These are phyloP conservation scores for Articulospora tetracladia DNA, from an alignment of 495 filamentous ascomycete genomes.

Conservation along the genomic window DNA sequence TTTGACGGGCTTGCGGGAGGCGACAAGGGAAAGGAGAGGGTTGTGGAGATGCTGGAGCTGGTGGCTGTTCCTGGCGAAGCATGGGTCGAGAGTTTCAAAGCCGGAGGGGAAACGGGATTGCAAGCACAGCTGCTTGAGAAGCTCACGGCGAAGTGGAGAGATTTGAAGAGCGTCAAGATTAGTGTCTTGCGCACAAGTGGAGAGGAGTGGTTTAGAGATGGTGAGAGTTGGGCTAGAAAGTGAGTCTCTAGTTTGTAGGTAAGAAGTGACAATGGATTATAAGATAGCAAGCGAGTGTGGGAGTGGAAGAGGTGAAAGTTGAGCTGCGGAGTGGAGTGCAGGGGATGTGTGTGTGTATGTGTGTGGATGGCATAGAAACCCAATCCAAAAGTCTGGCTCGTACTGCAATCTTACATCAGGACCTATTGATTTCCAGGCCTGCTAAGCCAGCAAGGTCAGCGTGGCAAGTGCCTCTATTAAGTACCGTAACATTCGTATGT, in stretches of 20 bases:
- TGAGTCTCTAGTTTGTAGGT: neutral
- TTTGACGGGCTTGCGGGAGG: slow-evolving; percentile 1
- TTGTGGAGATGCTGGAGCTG: slow-evolving; percentile 15
- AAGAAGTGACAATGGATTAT: neutral
- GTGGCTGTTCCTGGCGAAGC: slow-evolving; percentile 16
- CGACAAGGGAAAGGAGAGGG: neutral
- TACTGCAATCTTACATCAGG: too few species aligned
- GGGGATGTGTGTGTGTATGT: too few species aligned
- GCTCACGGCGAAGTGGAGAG: slow-evolving; percentile 5
- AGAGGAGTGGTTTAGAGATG: slow-evolving; percentile 15
- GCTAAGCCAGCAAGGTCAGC: too few species aligned
- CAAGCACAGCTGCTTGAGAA: neutral
- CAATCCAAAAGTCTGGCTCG: too few species aligned
- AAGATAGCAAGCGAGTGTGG: too few species aligned
- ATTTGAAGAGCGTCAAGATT: slow-evolving; percentile 16
- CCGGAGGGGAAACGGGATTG: neutral
- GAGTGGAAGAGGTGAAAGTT: too few species aligned
- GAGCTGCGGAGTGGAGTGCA: too few species aligned
- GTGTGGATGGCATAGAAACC: too few species aligned
- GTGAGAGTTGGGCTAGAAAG: slow-evolving; percentile 9
- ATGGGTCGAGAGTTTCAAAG: slow-evolving; percentile 19
- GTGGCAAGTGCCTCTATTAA: too few species aligned
- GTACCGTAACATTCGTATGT: too few species aligned
- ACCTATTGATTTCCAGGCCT: too few species aligned
- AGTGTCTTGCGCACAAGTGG: slow-evolving; percentile 21